A percentile compares a stretch with the other conserved stretches of the same genome.
These are phyloP conservation scores for Pseudohalonectria lignicola DNA, from an alignment of 2,329 filamentous ascomycete species.

Conservation along the genomic window DNA sequence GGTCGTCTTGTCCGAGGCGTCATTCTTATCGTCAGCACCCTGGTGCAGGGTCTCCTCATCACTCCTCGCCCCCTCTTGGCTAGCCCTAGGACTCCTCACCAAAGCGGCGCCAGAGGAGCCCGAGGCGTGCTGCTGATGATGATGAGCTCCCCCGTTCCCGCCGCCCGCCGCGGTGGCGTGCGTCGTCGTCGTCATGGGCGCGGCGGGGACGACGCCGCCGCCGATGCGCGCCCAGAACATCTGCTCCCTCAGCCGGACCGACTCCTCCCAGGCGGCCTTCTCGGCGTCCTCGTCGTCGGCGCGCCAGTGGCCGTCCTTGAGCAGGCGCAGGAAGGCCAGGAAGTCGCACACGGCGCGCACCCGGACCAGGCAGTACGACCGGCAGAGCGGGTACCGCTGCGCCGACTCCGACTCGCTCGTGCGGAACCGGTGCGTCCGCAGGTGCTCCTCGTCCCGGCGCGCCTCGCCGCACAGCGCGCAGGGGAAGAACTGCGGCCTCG, in stretches of 20 bases:
- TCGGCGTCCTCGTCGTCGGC: slow-evolving; percentile 75
- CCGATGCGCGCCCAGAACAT: slow-evolving; percentile 97
- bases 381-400: slow-evolving; percentile 79
- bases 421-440: slow-evolving; percentile 78
- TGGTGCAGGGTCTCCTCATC: not conserved
- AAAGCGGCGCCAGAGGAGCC: not conserved
- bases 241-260: slow-evolving; percentile 75
- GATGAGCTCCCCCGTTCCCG: too few species aligned
- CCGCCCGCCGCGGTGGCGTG: not conserved
- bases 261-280: slow-evolving; percentile 89
- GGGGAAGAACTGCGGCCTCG: slow-evolving; percentile 47
- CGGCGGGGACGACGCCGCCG: slow-evolving; percentile 71
- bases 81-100: slow-evolving; percentile 1
- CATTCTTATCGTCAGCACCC: not conserved
- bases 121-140: not conserved
- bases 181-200: slow-evolving; percentile 9
- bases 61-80: not conserved
- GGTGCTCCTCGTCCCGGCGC: slow-evolving; percentile 57
- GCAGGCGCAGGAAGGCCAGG: slow-evolving; percentile 78
- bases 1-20: not conserved
- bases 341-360: slow-evolving; percentile 88
- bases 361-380: slow-evolving; percentile 68
- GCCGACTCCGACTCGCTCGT: slow-evolving; percentile 79
- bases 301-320: slow-evolving; percentile 87
- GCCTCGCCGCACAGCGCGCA: slow-evolving; percentile 86